Conservation (phyloP, 345 rosid genomes). For the Reutealis trisperma region DNA sequence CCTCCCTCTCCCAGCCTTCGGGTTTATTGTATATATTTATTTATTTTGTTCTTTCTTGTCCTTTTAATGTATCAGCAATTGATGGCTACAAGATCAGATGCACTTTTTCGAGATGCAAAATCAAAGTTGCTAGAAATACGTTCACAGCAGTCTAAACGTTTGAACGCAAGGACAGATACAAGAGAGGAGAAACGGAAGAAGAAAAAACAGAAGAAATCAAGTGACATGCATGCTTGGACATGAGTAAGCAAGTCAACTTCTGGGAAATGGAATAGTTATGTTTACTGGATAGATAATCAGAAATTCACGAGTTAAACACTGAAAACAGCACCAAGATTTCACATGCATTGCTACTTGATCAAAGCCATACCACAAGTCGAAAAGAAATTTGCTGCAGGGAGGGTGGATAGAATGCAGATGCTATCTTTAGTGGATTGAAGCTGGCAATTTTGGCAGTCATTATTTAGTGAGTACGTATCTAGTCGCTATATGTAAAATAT, state of each 20-base stretch:
- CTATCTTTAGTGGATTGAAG: not conserved
- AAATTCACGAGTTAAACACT: not conserved
- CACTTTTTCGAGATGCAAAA: conserved; percentile 79
- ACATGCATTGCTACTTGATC: not conserved
- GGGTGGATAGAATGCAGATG: not conserved
- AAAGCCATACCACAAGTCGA: not conserved
- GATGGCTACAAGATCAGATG: conserved; percentile 88
- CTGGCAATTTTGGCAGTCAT: not conserved
- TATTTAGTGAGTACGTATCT: not conserved
- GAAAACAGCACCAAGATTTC: not conserved
- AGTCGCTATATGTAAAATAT: not conserved
- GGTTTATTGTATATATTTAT: not conserved
- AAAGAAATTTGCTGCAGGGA: not conserved
- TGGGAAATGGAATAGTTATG: not conserved
- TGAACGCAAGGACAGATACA: conserved; percentile 23
- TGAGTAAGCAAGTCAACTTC: not conserved
- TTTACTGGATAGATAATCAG: not conserved
- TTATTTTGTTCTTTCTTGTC: not conserved
- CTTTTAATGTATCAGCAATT: conserved; percentile 55
- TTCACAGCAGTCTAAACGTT: conserved; percentile 28
- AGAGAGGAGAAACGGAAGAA: conserved; percentile 27
- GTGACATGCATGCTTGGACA: conserved; percentile 5
- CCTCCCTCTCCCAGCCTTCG: not conserved
- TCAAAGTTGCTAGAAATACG: conserved; percentile 48
- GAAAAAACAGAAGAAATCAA: conserved; percentile 26